Percentiles rank a stretch among this genome's conserved stretches.
Conservation (phyloP, 2,329 filamentous ascomycete species). For the Ceratocystis colombiana region DNA sequence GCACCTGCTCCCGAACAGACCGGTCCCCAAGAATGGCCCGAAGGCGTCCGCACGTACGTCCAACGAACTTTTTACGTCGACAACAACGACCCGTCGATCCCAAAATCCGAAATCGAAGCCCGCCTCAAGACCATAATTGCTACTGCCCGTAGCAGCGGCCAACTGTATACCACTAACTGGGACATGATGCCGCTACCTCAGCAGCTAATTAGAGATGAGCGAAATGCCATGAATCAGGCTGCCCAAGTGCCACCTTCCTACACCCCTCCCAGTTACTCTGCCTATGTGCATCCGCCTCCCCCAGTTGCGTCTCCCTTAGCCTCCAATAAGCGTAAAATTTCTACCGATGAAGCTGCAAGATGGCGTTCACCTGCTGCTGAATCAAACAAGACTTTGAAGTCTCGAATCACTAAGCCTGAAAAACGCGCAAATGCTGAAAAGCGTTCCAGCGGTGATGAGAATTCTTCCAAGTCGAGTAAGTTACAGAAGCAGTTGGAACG, state of each 20-base stretch:
- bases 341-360: constrained; percentile 58
- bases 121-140: constrained; percentile 82
- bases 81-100: constrained; percentile 54
- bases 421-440: constrained; percentile 35
- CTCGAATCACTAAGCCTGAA: constrained; percentile 32
- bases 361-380: constrained; percentile 20
- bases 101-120: constrained; percentile 62
- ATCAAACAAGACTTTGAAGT: constrained; percentile 23
- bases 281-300: constrained; percentile 27
- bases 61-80: constrained; percentile 73
- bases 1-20: constrained; percentile 28
- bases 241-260: constrained; percentile 5
- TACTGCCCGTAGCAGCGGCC: constrained; percentile 62
- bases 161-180: constrained; percentile 72
- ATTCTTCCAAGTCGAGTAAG: constrained; percentile 62
- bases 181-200: constrained; percentile 73
- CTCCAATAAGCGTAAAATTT: constrained; percentile 33
- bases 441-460: constrained; percentile 39
- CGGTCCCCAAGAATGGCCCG: constrained; percentile 60
- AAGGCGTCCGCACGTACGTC: constrained; percentile 77
- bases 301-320: constrained; percentile 18
- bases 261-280: constrained; percentile 28
- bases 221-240: constrained; percentile 28
- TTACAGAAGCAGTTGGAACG: constrained; percentile 70
- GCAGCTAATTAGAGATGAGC: constrained; percentile 65